Evolutionary conservation across 495 filamentous ascomycete genomes (phyloP).

Genomic region (Chlorociboria aeruginascens): DNA sequence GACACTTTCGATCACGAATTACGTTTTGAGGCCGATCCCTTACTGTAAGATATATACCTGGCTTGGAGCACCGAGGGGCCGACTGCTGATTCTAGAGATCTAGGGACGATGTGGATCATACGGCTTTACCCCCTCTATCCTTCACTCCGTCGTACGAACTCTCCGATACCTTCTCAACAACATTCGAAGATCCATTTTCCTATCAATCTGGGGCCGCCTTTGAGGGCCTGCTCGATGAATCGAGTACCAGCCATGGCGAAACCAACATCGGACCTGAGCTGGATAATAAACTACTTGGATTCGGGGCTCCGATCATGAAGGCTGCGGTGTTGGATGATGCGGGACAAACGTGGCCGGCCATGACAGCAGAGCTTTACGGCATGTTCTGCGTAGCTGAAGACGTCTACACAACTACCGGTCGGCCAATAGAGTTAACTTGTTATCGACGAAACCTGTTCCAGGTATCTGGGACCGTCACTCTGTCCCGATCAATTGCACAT

Average conservation of each 20-base stretch:
- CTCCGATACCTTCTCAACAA: slow-evolving; percentile 42
- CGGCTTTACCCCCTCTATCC: slow-evolving; percentile 30
- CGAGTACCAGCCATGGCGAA: slow-evolving; percentile 15
- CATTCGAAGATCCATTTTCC: slow-evolving; percentile 61
- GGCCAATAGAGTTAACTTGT: slow-evolving; percentile 77
- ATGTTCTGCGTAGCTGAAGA: slow-evolving; percentile 92
- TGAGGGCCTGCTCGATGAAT: slow-evolving; percentile 25
- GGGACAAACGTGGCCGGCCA: slow-evolving; percentile 38
- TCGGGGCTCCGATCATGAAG: slow-evolving; percentile 56
- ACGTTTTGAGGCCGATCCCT: slow-evolving; percentile 13
- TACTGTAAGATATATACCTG: slow-evolving; percentile 6
- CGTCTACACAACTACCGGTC: slow-evolving; percentile 37
- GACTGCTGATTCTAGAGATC: slow-evolving; percentile 13
- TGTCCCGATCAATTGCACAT: slow-evolving; percentile 59
- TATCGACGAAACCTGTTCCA: slow-evolving; percentile 88
- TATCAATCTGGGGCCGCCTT: slow-evolving; percentile 34
- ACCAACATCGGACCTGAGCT: slow-evolving; percentile 34
- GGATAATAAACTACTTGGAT: slow-evolving; percentile 72
- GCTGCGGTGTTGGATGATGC: slow-evolving; percentile 55
- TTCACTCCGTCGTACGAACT: slow-evolving; percentile 42
- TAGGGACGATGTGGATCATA: slow-evolving; percentile 31
- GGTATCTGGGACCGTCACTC: slow-evolving; percentile 68
- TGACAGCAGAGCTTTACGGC: slow-evolving; percentile 78
- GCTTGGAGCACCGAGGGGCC: too few species aligned
- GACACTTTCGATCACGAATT: slow-evolving; percentile 18